A percentile compares a stretch with the other conserved stretches of the same genome.
Conservation (phyloP, 768 basidiomycete species). For the Tulasnella sp. region DNA sequence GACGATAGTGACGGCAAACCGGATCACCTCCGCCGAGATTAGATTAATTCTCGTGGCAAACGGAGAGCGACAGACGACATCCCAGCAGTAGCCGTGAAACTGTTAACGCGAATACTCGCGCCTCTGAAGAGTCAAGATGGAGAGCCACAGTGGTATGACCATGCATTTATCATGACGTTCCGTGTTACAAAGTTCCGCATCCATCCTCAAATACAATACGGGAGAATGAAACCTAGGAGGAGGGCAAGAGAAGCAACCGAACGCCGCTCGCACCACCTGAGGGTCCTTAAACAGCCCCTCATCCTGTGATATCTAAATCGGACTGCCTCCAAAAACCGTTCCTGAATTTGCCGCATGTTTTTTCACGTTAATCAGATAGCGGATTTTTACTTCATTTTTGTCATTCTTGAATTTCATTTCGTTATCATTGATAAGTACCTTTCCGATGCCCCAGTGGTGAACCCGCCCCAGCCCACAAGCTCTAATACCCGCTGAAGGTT, state of each 20-base stretch:
- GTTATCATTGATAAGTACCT: neutral
- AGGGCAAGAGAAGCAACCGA: too few relatives aligned
- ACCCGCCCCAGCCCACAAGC: too few relatives aligned
- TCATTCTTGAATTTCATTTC: neutral
- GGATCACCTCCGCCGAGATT: constrained; percentile 17
- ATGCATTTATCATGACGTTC: too few relatives aligned
- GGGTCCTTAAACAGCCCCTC: constrained; percentile 21
- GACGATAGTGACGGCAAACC: constrained; percentile 4
- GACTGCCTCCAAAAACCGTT: constrained; percentile 10
- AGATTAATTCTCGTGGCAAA: constrained; percentile 20
- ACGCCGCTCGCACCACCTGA: too few relatives aligned
- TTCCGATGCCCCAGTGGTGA: neutral
- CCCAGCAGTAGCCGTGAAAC: too few relatives aligned
- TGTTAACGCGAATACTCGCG: too few relatives aligned
- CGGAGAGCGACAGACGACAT: constrained; percentile 14
- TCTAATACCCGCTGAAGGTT: too few relatives aligned
- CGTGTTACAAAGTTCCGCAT: too few relatives aligned
- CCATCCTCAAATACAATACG: too few relatives aligned
- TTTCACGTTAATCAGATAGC: neutral
- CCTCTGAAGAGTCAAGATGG: neutral
- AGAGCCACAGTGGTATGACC: neutral
- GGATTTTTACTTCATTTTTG: neutral
- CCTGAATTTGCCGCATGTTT: neutral
- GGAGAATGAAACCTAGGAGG: too few relatives aligned
- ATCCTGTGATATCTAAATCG: neutral